A percentile compares a stretch with the other conserved stretches of the same genome.
Evolutionary conservation across 2,329 filamentous ascomycete genomes (phyloP).

Genomic region (Fusarium staphyleae): DNA sequence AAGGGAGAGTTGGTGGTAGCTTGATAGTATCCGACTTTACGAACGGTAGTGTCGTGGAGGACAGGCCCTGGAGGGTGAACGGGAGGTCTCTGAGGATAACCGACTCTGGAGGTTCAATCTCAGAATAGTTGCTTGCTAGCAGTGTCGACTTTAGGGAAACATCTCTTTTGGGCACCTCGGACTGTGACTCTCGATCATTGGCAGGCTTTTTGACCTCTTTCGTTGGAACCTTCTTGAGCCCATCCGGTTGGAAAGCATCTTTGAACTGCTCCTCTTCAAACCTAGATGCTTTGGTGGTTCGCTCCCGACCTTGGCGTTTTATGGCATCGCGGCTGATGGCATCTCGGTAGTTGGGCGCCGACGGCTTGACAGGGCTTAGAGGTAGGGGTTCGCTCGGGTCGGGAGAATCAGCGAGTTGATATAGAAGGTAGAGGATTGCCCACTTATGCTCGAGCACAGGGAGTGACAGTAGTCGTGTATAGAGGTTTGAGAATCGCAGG

Average conservation of each 20-base stretch:
- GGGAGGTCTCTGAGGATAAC: conserved; percentile 80
- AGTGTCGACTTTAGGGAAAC: conserved; percentile 65
- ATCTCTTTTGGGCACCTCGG: conserved; percentile 52
- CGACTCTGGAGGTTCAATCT: conserved; percentile 69
- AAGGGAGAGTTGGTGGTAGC: conserved; percentile 79
- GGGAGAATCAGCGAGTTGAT: conserved; percentile 77
- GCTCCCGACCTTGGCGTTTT: conserved; percentile 49
- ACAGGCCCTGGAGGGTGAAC: conserved; percentile 91
- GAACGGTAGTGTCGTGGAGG: conserved; percentile 84
- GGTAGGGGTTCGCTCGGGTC: conserved; percentile 61
- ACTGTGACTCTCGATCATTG: conserved; percentile 46
- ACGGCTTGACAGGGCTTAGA: conserved; percentile 53
- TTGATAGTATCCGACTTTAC: conserved; percentile 71
- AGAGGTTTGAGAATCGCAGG: conserved; percentile 86
- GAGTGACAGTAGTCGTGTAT: conserved; percentile 86
- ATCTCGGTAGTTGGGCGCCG: conserved; percentile 49
- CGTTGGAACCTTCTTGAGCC: conserved; percentile 54
- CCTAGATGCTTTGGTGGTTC: conserved; percentile 46
- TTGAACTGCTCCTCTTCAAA: conserved; percentile 58
- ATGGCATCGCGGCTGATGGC: conserved; percentile 48
- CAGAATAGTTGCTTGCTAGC: conserved; percentile 62
- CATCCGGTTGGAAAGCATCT: conserved; percentile 63
- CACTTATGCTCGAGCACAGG: conserved; percentile 95
- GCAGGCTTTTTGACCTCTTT: conserved; percentile 49
- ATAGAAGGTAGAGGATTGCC: conserved; percentile 91